Evolutionary conservation across 2,329 filamentous ascomycete species (phyloP).

Genomic region (Neonectria faginata): DNA sequence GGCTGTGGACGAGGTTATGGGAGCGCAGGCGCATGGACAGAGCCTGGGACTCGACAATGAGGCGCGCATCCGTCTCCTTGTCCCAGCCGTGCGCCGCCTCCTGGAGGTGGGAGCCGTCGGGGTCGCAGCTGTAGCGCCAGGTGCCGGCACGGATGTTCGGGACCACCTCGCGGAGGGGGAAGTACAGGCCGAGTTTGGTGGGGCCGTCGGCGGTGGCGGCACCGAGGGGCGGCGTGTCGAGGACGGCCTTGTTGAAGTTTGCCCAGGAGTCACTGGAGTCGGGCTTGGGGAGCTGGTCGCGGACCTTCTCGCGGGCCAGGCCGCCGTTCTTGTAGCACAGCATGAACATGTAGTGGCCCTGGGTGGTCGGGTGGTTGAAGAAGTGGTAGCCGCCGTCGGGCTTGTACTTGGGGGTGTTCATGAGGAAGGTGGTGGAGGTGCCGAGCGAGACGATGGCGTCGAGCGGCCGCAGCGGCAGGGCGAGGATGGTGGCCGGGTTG

Average conservation of each 20-base stretch:
- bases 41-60: conserved; percentile 94
- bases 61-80: conserved; percentile 79
- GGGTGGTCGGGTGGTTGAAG: conserved; percentile 95
- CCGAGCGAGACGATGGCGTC: conserved; percentile 96
- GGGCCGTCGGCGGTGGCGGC: conserved; percentile 62
- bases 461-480: conserved; percentile 84
- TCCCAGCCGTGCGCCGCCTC: conserved; percentile 53
- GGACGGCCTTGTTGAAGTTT: conserved; percentile 80
- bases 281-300: conserved; percentile 77
- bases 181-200: conserved; percentile 94
- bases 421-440: conserved; percentile 96
- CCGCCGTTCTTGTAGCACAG: conserved; percentile 99
- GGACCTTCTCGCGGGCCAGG: conserved; percentile 88
- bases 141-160: conserved; percentile 88
- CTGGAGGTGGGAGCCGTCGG: conserved; percentile 65
- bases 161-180: conserved; percentile 94
- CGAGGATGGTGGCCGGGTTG: conserved; percentile 94
- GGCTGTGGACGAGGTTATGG: conserved; percentile 75
- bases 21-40: conserved; percentile 90
- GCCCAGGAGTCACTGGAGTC: conserved; percentile 72
- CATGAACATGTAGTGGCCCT: conserved; percentile 99
- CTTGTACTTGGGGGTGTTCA: conserved; percentile 93
- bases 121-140: conserved; percentile 79
- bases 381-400: conserved; percentile 95
- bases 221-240: conserved; percentile 76